Base-by-base conservation (phyloP, 495 filamentous ascomycete genomes). In the Apiosordaria backusii region DNA sequence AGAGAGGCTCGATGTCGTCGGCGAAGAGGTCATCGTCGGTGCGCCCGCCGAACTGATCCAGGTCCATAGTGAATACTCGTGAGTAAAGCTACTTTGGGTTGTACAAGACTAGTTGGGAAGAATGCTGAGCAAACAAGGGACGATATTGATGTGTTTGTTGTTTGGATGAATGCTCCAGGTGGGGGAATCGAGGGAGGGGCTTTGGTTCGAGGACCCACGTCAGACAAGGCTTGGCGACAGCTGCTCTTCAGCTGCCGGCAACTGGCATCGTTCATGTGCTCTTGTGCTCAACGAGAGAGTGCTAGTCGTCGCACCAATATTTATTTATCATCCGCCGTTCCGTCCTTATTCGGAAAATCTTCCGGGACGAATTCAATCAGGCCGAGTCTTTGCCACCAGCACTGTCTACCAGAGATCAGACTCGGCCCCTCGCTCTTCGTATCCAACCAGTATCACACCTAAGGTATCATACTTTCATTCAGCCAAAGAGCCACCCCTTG, bases 11-110 rank as follows among this genome's bases (percentile, higher is more conserved):
- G 60, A 82, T 82, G 57, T 83, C 81, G 61, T 83, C 81, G 6
- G 79, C 75, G 58, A 83, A 83, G 65, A 83, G 75, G 64, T 83
- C 81, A 62, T 83, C 81, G 67, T 83, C 81, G 50, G 81, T 83
- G 16, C 81, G 72, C 27, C 81, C 81, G 63, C 78, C 78, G 45
- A 83, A 83, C 65, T 83, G 81, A 59, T 83, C 81, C 24, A 79
- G 60, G 1, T 69, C 70, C 70, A 71, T 71, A 24, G n/a, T 21
- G n/a, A 3, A 23, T 19, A 13, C 10, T 7, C 0, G 6, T 7
- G 35, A 45, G 10, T 13, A 1, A 45, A 18, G 35, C 35, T 18
- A 15, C 16, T 45, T 45, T 45, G 35, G 35, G 35, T 13, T 45
- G 35, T n/a, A 13, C 9, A 45, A 45, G 16, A 15, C 10, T 13